phyloP scores from a whole-genome alignment of 495 filamentous ascomycete species.

The Aspergillus hancockii region DNA sequence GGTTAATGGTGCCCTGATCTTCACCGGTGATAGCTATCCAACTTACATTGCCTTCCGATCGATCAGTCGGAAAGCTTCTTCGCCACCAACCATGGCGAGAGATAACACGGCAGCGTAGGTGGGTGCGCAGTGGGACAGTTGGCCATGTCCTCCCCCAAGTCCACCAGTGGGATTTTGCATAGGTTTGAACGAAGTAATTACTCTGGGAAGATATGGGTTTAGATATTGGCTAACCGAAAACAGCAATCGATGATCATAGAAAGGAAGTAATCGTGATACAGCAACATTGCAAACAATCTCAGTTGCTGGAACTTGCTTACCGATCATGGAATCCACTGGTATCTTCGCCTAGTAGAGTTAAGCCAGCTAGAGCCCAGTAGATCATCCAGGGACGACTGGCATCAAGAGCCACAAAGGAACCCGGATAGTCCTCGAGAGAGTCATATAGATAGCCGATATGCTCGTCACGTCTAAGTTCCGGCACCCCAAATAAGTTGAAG shows the following conservation, averaged over 20 bases:
- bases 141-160: slow-evolving; percentile 92
- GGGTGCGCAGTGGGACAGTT: slow-evolving; percentile 82
- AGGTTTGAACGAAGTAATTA: slow-evolving; percentile 69
- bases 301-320: slow-evolving; percentile 39
- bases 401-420: slow-evolving; percentile 68
- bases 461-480: slow-evolving; percentile 63
- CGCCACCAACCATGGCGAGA: slow-evolving; percentile 72
- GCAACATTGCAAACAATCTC: slow-evolving; percentile 5
- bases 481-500: slow-evolving; percentile 71
- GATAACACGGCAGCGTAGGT: slow-evolving; percentile 81
- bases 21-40: slow-evolving; percentile 10
- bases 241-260: slow-evolving; percentile 1
- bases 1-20: slow-evolving; percentile 21
- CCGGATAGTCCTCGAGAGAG: slow-evolving; percentile 64
- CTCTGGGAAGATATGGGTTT: slow-evolving; percentile 35
- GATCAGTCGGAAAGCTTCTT: slow-evolving; percentile 70
- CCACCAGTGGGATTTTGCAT: slow-evolving; percentile 84
- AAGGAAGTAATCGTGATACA: neutral
- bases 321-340: slow-evolving; percentile 65
- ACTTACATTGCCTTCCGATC: slow-evolving; percentile 75
- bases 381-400: slow-evolving; percentile 88
- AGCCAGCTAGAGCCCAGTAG: slow-evolving; percentile 82
- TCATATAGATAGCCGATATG: slow-evolving; percentile 78
- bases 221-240: slow-evolving; percentile 1
- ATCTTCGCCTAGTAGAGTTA: slow-evolving; percentile 75